Evolutionary conservation across 331 rosid species (phyloP).

Genomic region (Quercus phellos): DNA sequence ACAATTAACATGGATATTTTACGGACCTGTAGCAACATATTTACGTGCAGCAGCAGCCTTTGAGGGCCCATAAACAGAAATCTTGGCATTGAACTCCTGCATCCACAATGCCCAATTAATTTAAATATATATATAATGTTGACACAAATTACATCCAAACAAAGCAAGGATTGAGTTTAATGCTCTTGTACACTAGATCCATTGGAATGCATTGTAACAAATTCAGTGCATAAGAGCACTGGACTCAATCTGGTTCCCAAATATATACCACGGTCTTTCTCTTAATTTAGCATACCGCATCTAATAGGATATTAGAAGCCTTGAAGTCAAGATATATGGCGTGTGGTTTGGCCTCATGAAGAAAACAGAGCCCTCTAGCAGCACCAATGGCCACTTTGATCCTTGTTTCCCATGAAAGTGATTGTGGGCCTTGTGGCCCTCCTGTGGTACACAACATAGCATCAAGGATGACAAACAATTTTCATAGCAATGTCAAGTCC

Average conservation of each 20-base stretch:
- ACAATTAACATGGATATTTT: background rate
- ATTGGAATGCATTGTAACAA: too few relatives aligned
- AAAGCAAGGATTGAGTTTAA: background rate
- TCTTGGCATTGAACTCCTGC: conserved; percentile 89
- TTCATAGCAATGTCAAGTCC: background rate
- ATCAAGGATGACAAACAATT: conserved; percentile 1
- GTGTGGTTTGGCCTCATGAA: conserved; percentile 84
- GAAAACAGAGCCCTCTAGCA: conserved; percentile 91
- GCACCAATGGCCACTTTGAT: conserved; percentile 97
- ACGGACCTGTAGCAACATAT: conserved; percentile 89
- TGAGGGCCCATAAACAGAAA: conserved; percentile 86
- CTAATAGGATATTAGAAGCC: conserved; percentile 89
- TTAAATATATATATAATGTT: background rate
- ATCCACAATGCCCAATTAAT: conserved; percentile 12
- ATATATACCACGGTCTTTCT: background rate
- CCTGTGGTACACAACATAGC: conserved; percentile 40
- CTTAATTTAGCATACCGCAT: conserved; percentile 48
- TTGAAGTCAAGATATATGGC: conserved; percentile 96
- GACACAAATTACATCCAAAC: too few relatives aligned
- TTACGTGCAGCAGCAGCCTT: conserved; percentile 97
- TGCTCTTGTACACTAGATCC: too few relatives aligned
- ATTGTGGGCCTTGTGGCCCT: conserved; percentile 56
- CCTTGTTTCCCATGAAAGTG: conserved; percentile 88
- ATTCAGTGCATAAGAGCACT: too few relatives aligned
- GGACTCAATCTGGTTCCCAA: too few relatives aligned